Conservation (phyloP, 1,284 basidiomycete species). For the Ceratobasidium theobromae region DNA sequence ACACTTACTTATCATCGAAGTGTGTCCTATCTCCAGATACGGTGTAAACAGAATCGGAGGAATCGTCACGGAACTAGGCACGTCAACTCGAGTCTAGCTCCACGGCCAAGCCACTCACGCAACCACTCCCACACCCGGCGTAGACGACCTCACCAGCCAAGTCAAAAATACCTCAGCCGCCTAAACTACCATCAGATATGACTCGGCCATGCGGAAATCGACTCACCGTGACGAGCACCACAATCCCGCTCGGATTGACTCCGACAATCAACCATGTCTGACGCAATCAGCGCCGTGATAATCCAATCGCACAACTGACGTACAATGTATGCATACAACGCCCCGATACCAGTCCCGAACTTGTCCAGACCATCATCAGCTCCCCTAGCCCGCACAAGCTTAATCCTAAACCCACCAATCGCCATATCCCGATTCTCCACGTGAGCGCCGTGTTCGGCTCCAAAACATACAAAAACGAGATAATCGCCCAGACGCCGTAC, state of each 20-base stretch:
- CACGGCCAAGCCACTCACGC: constrained; percentile 43
- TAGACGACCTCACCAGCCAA: constrained; percentile 49
- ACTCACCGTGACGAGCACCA: constrained; percentile 48
- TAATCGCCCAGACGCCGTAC: constrained; percentile 26
- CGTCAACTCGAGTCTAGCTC: constrained; percentile 32
- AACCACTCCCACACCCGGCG: constrained; percentile 51
- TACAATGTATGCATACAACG: constrained; percentile 23
- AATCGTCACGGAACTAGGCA: constrained; percentile 50
- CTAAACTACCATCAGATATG: not conserved
- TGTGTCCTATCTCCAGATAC: constrained; percentile 43
- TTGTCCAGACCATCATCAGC: not conserved
- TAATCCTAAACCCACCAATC: constrained; percentile 1
- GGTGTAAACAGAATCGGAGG: constrained; percentile 50
- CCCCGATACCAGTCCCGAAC: constrained; percentile 18
- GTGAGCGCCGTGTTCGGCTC: constrained; percentile 25
- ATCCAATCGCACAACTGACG: not conserved
- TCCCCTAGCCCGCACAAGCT: not conserved
- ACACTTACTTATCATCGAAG: constrained; percentile 43
- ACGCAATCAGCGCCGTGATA: not conserved
- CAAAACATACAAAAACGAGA: constrained; percentile 21
- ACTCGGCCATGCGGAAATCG: not conserved
- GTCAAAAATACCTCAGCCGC: constrained; percentile 51
- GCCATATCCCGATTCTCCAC: constrained; percentile 22
- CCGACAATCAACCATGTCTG: constrained; percentile 15
- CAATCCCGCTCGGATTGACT: constrained; percentile 51